Conservation (phyloP, 129 eudicot genomes). For the Flaveria linearis region DNA sequence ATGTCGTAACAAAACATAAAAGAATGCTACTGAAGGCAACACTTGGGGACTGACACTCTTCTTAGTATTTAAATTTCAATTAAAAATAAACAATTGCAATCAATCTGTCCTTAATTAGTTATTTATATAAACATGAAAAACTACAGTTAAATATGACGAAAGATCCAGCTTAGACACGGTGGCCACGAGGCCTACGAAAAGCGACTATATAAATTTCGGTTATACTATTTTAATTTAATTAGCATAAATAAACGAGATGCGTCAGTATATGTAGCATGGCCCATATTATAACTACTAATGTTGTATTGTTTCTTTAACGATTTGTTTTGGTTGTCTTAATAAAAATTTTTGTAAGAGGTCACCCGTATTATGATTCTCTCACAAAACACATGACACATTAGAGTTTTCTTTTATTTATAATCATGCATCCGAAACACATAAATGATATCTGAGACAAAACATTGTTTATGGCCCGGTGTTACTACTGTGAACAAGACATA, state of each 20-base stretch:
- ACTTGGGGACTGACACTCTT: conserved; percentile 19
- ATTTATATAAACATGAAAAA: conserved; percentile 14
- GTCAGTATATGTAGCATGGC: too few relatives aligned
- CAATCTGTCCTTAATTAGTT: conserved; percentile 3
- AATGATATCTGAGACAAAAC: too few relatives aligned
- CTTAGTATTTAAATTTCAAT: background rate
- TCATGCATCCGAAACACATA: too few relatives aligned
- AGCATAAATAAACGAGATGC: background rate
- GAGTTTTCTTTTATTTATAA: too few relatives aligned
- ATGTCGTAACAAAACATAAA: conserved; percentile 10
- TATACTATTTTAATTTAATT: background rate
- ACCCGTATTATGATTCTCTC: too few relatives aligned
- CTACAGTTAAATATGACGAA: background rate
- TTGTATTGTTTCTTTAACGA: too few relatives aligned
- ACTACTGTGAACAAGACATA: too few relatives aligned
- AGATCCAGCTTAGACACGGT: conserved; percentile 27
- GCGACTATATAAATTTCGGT: background rate
- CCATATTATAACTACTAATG: too few relatives aligned
- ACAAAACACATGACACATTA: too few relatives aligned
- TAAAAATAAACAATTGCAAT: background rate
- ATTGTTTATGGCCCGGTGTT: too few relatives aligned
- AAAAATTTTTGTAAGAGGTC: too few relatives aligned
- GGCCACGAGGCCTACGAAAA: conserved; percentile 14
- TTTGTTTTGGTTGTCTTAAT: too few relatives aligned
- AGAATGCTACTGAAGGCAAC: background rate